Percentiles rank a stretch among this genome's conserved stretches.
phyloP scores from a whole-genome alignment of 2,329 filamentous ascomycete genomes.

The Hymenoscyphus albidus region DNA sequence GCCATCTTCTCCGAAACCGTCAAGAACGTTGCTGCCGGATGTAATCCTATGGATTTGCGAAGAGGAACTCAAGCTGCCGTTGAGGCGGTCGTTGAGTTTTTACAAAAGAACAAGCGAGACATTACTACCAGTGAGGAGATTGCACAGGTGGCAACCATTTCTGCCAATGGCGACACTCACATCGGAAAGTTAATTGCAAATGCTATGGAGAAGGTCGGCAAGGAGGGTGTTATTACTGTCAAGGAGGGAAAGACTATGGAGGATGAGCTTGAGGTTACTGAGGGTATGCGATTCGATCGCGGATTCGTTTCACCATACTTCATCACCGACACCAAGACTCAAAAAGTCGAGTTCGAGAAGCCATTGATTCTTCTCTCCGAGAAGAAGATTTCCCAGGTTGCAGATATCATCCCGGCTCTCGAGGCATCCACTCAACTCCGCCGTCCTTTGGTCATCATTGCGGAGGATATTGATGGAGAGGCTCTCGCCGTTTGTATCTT shows the following conservation, averaged over 20 bases:
- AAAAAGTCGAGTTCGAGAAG: conserved; percentile 99
- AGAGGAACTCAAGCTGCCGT: conserved; percentile 96
- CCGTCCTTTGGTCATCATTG: conserved; percentile 95
- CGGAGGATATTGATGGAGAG: conserved; percentile 98
- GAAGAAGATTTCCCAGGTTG: conserved; percentile 99
- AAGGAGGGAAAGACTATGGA: conserved; percentile 99
- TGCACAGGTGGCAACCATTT: conserved; percentile 97
- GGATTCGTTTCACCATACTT: conserved; percentile 99
- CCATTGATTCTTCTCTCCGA: conserved; percentile 96
- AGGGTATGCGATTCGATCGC: conserved; percentile 99
- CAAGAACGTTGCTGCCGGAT: conserved; percentile 98
- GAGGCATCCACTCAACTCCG: conserved; percentile 95
- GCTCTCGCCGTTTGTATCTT: conserved; percentile 98
- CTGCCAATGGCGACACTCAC: conserved; percentile 92
- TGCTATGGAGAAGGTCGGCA: conserved; percentile 99
- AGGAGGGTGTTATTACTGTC: conserved; percentile 99
- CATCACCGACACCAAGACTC: conserved; percentile 97
- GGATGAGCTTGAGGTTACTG: conserved; percentile 97
- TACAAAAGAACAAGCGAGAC: conserved; percentile 94
- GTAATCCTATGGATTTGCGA: conserved; percentile 99
- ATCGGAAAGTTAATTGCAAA: conserved; percentile 94
- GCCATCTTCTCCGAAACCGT: conserved; percentile 99
- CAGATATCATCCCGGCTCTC: conserved; percentile 97
- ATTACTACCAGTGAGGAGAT: conserved; percentile 98
- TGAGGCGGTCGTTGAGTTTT: conserved; percentile 87